Evolutionary conservation across 2,329 filamentous ascomycete species (phyloP).

Genomic region (Alternaria rosae): DNA sequence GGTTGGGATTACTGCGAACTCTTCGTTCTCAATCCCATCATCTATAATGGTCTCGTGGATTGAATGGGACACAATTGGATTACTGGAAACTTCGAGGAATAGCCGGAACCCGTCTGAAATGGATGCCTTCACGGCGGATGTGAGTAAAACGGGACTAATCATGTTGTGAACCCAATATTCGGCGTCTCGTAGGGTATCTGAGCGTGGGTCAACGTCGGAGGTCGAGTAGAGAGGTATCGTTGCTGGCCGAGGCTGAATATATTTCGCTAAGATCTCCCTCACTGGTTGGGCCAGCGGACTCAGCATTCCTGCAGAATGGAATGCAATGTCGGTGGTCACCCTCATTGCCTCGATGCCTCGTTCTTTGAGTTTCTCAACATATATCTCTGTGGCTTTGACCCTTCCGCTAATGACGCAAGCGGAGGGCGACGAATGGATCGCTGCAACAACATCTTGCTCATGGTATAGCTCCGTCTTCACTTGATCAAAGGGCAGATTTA

Average conservation of each 20-base stretch:
- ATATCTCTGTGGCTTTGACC: conserved; percentile 42
- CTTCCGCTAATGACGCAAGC: conserved; percentile 45
- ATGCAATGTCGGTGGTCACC: neutral
- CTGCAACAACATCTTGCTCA: conserved; percentile 34
- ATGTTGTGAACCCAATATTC: neutral
- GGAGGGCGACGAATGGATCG: conserved; percentile 47
- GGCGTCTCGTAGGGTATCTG: neutral
- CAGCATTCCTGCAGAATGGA: neutral
- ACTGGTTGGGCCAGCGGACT: neutral
- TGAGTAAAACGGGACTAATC: neutral
- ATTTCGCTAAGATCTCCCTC: neutral
- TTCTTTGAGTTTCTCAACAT: neutral
- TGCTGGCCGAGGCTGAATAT: neutral
- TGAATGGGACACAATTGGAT: conserved; percentile 53
- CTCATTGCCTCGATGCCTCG: neutral
- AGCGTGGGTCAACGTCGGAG: neutral
- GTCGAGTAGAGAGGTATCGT: neutral
- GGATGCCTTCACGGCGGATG: conserved; percentile 6
- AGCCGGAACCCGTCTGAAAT: conserved; percentile 47
- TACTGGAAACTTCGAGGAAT: conserved; percentile 53
- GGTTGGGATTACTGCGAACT: neutral
- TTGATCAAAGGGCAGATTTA: neutral
- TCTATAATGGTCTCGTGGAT: conserved; percentile 45
- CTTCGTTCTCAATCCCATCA: neutral
- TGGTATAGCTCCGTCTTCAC: neutral